These are phyloP conservation scores for Xylaria sp. DNA, from an alignment of 495 filamentous ascomycete species.

Conservation along the genomic window DNA sequence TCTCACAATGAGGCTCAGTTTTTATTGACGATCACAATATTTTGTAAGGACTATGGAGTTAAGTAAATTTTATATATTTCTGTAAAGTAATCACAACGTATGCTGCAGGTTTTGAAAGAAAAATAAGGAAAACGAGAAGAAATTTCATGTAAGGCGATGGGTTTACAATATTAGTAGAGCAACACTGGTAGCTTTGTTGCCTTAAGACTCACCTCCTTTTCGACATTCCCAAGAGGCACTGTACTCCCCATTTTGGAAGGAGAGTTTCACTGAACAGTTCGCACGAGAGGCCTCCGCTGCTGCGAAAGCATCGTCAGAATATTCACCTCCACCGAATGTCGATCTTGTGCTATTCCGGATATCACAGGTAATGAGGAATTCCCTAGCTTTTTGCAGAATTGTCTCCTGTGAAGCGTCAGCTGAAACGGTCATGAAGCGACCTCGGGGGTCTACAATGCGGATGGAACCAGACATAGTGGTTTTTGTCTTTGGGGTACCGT, in stretches of 20 bases:
- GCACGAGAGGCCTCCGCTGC: neutral
- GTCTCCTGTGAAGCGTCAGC: neutral
- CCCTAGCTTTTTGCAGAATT: neutral
- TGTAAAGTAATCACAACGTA: too few relatives aligned
- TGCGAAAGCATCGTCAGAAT: neutral
- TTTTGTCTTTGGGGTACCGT: neutral
- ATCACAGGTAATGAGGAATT: constrained; percentile 12
- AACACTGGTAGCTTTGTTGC: too few relatives aligned
- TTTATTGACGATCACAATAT: too few relatives aligned
- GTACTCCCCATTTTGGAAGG: neutral
- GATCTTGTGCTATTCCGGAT: neutral
- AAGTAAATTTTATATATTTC: too few relatives aligned
- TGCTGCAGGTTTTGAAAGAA: too few relatives aligned
- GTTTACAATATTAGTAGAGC: too few relatives aligned
- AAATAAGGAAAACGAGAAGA: too few relatives aligned
- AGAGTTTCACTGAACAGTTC: neutral
- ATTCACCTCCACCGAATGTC: constrained; percentile 3
- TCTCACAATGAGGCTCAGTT: too few relatives aligned
- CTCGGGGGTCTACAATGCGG: neutral
- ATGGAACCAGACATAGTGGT: neutral
- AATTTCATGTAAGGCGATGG: too few relatives aligned
- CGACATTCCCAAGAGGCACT: neutral
- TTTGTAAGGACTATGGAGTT: too few relatives aligned
- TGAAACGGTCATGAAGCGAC: neutral
- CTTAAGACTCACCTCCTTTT: too few relatives aligned